These are phyloP conservation scores for Trapa bicornis DNA, from an alignment of 345 rosid genomes.

Conservation along the genomic window DNA sequence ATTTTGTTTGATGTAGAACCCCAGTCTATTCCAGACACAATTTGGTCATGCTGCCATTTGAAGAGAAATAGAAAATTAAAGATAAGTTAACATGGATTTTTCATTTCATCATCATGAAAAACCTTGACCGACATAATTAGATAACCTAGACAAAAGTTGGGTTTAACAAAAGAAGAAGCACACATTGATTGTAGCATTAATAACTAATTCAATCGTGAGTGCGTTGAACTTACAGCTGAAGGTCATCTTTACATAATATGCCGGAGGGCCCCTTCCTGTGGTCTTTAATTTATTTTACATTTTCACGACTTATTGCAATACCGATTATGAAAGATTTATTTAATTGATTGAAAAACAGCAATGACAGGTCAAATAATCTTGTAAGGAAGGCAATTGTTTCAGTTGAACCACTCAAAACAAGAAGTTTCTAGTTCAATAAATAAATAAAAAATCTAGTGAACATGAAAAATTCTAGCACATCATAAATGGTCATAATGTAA, in stretches of 20 bases:
- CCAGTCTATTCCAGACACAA: conserved; percentile 97
- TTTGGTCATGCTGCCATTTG: conserved; percentile 75
- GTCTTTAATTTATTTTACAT: background rate
- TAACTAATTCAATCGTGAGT: background rate
- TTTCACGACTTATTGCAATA: background rate
- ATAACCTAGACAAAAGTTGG: background rate
- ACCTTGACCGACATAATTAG: background rate
- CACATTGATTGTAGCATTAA: background rate
- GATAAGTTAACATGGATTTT: background rate
- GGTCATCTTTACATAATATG: background rate
- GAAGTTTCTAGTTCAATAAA: background rate
- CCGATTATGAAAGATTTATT: background rate
- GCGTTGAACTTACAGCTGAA: background rate
- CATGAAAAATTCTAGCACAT: background rate
- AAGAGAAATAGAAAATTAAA: too few relatives aligned
- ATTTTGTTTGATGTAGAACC: conserved; percentile 67
- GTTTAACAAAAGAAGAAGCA: background rate
- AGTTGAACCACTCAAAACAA: background rate
- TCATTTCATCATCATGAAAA: background rate
- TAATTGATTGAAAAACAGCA: background rate
- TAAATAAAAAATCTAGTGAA: too few relatives aligned
- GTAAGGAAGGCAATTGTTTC: background rate
- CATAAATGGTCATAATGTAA: background rate
- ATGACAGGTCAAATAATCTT: background rate
- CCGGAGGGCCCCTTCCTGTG: background rate